phyloP scores from a whole-genome alignment of 192 early-diverging fungal genomes.

The Cetraspora pellucida region DNA sequence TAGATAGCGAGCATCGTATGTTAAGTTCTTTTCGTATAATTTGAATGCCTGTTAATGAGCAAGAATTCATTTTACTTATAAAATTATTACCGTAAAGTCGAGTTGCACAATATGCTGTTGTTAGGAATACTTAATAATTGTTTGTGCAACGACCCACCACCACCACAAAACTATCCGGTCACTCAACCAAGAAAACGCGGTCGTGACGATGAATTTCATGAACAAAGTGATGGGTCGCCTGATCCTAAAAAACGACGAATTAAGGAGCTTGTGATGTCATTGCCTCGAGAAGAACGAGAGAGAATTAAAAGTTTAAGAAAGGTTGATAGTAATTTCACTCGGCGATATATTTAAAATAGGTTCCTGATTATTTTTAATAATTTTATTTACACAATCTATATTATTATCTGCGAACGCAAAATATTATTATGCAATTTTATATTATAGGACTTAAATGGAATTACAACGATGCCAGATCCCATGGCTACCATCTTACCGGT shows the following conservation, averaged over 20 bases:
- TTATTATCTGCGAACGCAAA: too few relatives aligned
- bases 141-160: not conserved
- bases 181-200: not conserved
- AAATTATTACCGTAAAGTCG: conserved; percentile 12
- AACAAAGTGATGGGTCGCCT: not conserved
- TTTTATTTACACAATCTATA: not conserved
- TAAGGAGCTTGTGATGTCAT: conserved; percentile 13
- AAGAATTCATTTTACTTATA: not conserved
- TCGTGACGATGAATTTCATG: not conserved
- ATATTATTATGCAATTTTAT: too few relatives aligned
- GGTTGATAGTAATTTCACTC: not conserved
- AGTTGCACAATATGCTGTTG: conserved; percentile 24
- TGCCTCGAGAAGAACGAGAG: not conserved
- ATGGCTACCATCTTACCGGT: too few relatives aligned
- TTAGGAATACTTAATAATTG: conserved; percentile 14
- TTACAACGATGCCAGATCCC: too few relatives aligned
- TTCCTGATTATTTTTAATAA: not conserved
- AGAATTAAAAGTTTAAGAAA: not conserved
- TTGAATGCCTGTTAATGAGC: not conserved
- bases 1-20: conserved; percentile 10
- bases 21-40: not conserved
- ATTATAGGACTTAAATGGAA: too few relatives aligned
- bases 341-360: not conserved
- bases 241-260: conserved; percentile 15
- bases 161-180: not conserved